Evolutionary conservation across 2,329 filamentous ascomycete species (phyloP).

Genomic region (Onygenales sp.): DNA sequence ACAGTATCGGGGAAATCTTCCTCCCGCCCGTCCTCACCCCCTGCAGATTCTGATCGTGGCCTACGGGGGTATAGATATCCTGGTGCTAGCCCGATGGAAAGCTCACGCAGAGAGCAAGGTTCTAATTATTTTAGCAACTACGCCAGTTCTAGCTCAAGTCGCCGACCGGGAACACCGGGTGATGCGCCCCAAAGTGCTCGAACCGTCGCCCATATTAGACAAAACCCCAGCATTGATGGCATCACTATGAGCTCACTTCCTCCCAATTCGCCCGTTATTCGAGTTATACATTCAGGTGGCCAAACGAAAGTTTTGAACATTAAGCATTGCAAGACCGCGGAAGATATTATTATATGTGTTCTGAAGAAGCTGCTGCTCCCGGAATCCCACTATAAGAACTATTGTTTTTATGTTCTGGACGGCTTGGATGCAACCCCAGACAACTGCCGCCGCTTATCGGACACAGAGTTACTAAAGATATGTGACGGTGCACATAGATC

Average conservation of each 20-base stretch:
- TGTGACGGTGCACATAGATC: conserved; percentile 77
- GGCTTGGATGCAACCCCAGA: conserved; percentile 74
- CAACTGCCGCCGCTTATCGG: conserved; percentile 71
- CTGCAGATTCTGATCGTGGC: conserved; percentile 42
- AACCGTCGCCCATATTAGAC: conserved; percentile 62
- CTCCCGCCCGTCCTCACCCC: conserved; percentile 64
- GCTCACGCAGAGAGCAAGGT: conserved; percentile 40
- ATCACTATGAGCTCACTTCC: conserved; percentile 80
- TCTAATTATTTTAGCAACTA: conserved; percentile 46
- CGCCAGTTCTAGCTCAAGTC: conserved; percentile 38
- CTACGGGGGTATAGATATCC: conserved; percentile 52
- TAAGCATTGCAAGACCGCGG: conserved; percentile 78
- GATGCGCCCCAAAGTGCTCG: conserved; percentile 54
- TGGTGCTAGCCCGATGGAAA: conserved; percentile 48
- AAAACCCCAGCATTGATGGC: conserved; percentile 75
- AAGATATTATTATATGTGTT: conserved; percentile 85
- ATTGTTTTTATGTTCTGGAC: conserved; percentile 90
- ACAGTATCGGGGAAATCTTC: conserved; percentile 41
- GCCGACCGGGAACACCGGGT: conserved; percentile 52
- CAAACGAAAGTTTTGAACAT: conserved; percentile 92
- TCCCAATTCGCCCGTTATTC: conserved; percentile 76
- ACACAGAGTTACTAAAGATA: conserved; percentile 81
- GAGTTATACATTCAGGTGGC: conserved; percentile 85
- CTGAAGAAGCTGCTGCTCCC: conserved; percentile 79
- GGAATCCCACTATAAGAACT: conserved; percentile 86